Evolutionary conservation across 495 filamentous ascomycete species (phyloP).

Genomic region (Penicillium cinerascens): DNA sequence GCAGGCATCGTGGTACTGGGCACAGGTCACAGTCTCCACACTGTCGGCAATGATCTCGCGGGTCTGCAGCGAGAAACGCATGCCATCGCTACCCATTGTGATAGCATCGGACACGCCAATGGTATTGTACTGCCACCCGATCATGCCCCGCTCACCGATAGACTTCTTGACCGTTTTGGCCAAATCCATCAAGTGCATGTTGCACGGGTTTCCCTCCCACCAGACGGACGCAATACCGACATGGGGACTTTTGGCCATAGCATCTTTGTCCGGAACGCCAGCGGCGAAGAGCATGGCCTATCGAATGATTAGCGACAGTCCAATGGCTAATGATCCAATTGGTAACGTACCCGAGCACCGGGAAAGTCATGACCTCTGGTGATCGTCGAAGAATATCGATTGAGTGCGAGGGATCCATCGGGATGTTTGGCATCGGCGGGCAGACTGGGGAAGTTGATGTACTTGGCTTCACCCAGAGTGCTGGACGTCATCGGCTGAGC

Average conservation of each 20-base stretch:
- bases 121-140: conserved; percentile 93
- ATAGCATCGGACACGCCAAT: conserved; percentile 93
- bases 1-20: conserved; percentile 87
- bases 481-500: conserved; percentile 19
- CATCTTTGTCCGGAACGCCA: conserved; percentile 75
- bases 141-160: conserved; percentile 77
- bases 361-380: conserved; percentile 89
- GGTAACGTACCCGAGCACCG: conserved; percentile 70
- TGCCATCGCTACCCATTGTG: conserved; percentile 95
- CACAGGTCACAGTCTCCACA: conserved; percentile 88
- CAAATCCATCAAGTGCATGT: conserved; percentile 73
- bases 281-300: conserved; percentile 96
- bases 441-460: conserved; percentile 58
- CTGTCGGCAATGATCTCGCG: conserved; percentile 94
- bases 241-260: conserved; percentile 89
- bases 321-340: neutral
- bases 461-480: conserved; percentile 46
- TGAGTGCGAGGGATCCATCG: conserved; percentile 63
- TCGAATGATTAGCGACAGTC: conserved; percentile 1
- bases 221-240: conserved; percentile 88
- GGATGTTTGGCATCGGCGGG: conserved; percentile 52
- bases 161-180: conserved; percentile 87
- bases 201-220: conserved; percentile 98
- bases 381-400: conserved; percentile 67
- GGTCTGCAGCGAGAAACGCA: conserved; percentile 95